Evolutionary conservation across 2,329 filamentous ascomycete species (phyloP), one percentile per base, ranked within the genome.

Genomic region (Simplicillium aogashimaense): DNA sequence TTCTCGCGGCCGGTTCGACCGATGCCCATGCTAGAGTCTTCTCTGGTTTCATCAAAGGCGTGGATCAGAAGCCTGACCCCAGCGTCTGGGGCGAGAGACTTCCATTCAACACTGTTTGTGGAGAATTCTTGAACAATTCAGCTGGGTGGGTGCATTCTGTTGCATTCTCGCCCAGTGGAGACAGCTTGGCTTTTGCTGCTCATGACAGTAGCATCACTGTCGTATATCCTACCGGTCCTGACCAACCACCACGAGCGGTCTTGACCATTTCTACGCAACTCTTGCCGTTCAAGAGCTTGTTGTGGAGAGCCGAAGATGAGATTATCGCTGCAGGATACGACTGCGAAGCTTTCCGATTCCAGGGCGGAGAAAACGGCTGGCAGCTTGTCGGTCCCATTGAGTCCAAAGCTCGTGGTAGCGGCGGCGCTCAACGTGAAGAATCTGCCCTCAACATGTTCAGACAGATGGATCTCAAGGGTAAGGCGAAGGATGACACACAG

Each of bases 391-490:
- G 88, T 28, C 83, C 86, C 4, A 67, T 97, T 45, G 89, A 95
- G 65, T 69, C 70, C 37, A 88, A 89, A 64, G 71, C 76, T 37
- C 67, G 73, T 5, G 69, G 73, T 20, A 81, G 76, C 33, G 60
- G 70, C 41, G 79, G 74, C 43, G 75, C 77, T 41, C 67, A 69
- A 43, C 75, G 83, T 28, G 92, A 97, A 64, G 92, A 97, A 61
- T 92, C 85, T 48, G 92, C 92, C 17, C 69, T 95, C 60, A 95
- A 97, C 64, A 95, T 97, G 87, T 98, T 98, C 69, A 79, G 81
- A 54, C 89, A 95, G 69, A 97, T 98, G 92, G 92, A 98, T 63
- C 73, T 98, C 49, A 95, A 92, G 73, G 92, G 92, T 46, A 94
- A 94, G 65, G 69, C 73, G 41, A 86, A 86, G 57, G 88, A 94